phyloP scores from a whole-genome alignment of 345 rosid species.

The Reutealis trisperma region DNA sequence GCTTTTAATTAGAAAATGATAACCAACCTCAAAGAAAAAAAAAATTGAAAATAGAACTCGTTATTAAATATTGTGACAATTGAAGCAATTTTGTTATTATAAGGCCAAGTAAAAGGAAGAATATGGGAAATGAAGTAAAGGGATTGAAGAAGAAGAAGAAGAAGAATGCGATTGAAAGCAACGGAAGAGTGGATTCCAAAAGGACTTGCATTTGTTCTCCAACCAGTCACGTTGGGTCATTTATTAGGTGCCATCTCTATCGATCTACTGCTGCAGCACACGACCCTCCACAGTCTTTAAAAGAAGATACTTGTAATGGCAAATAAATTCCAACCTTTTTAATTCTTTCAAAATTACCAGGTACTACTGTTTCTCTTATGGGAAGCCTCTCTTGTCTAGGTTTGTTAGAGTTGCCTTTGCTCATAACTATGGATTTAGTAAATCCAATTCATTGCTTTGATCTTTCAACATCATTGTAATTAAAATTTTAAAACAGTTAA shows the following conservation, averaged over 20 bases:
- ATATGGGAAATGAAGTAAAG: not conserved
- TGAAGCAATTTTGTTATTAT: too few species aligned
- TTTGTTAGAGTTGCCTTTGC: not conserved
- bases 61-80: too few species aligned
- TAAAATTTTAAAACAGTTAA: too few species aligned
- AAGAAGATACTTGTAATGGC: not conserved
- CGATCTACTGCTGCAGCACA: not conserved
- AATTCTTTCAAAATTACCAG: not conserved
- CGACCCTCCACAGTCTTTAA: not conserved
- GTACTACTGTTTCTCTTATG: not conserved
- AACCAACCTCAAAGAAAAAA: too few species aligned
- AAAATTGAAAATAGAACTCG: too few species aligned
- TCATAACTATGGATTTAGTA: not conserved
- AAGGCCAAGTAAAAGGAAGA: not conserved
- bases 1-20: too few species aligned
- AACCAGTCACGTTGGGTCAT: conserved; percentile 13
- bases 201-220: conserved; percentile 16
- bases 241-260: conserved; percentile 37
- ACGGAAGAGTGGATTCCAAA: not conserved
- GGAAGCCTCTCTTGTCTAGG: not conserved
- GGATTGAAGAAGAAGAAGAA: not conserved
- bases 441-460: not conserved
- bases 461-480: too few species aligned
- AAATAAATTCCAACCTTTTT: not conserved
- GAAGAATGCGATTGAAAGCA: conserved; percentile 16